Conservation (phyloP, 2,329 filamentous ascomycete genomes). For the Zasmidium angulare region DNA sequence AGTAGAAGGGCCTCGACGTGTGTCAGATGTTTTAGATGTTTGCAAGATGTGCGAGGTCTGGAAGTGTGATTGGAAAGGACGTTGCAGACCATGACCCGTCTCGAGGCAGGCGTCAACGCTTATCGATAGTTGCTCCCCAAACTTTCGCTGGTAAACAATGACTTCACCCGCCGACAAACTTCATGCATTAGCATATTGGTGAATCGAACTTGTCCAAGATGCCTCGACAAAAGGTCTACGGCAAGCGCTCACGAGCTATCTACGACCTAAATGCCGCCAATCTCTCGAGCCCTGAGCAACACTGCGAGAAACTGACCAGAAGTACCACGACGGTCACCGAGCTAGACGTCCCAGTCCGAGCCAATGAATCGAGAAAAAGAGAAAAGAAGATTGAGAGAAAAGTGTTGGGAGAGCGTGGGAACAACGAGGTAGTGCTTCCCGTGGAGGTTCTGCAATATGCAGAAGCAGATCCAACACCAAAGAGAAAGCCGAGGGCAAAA, state of each 20-base stretch:
- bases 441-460: constrained; percentile 9
- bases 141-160: background rate
- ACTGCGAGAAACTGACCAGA: constrained; percentile 7
- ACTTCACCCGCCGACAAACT: background rate
- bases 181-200: background rate
- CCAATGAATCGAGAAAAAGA: background rate
- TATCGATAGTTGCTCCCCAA: background rate
- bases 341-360: background rate
- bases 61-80: too few relatives aligned
- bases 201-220: constrained; percentile 16
- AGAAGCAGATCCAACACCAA: background rate
- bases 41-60: too few relatives aligned
- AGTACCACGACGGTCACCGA: background rate
- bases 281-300: constrained; percentile 29
- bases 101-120: background rate
- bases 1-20: too few relatives aligned
- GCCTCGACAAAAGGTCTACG: constrained; percentile 40
- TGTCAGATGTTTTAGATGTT: too few relatives aligned
- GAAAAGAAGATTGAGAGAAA: constrained; percentile 11
- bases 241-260: constrained; percentile 37
- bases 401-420: constrained; percentile 23
- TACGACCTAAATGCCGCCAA: constrained; percentile 24
- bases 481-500: background rate
- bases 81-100: too few relatives aligned
- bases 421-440: constrained; percentile 22